Percentiles rank a stretch among this genome's conserved stretches.
Evolutionary conservation across 495 filamentous ascomycete genomes (phyloP).

Genomic region (Annulohypoxylon stygium): DNA sequence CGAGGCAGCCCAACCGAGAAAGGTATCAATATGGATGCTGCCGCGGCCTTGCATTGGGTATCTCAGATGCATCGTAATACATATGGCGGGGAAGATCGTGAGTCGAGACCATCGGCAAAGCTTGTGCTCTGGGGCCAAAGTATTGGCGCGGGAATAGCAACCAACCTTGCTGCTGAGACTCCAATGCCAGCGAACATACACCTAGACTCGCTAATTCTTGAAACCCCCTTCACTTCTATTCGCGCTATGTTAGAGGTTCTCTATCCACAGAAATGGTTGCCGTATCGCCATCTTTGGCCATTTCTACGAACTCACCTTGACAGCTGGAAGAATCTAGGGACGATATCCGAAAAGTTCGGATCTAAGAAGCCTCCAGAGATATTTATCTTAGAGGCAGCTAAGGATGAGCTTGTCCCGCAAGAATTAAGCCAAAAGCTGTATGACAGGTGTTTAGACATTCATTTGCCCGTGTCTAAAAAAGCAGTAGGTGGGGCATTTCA

Average conservation of each 20-base stretch:
- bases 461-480: constrained; percentile 55
- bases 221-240: constrained; percentile 82
- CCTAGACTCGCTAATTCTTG: constrained; percentile 71
- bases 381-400: constrained; percentile 71
- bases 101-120: constrained; percentile 52
- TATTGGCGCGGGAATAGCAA: constrained; percentile 74
- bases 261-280: constrained; percentile 87
- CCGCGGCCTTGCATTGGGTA: constrained; percentile 71
- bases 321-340: constrained; percentile 58
- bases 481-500: constrained; percentile 58
- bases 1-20: constrained; percentile 73
- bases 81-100: constrained; percentile 34
- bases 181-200: constrained; percentile 43
- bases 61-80: constrained; percentile 52
- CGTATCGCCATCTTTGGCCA: constrained; percentile 70
- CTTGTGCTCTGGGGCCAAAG: constrained; percentile 86
- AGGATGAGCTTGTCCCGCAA: constrained; percentile 76
- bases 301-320: constrained; percentile 63
- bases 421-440: constrained; percentile 67
- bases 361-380: constrained; percentile 54
- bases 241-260: constrained; percentile 78
- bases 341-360: constrained; percentile 50
- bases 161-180: constrained; percentile 59
- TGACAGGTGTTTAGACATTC: constrained; percentile 57
- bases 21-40: constrained; percentile 74